Conservation (phyloP, 257 asterid genomes). For the Jaltomata sinuosa region DNA sequence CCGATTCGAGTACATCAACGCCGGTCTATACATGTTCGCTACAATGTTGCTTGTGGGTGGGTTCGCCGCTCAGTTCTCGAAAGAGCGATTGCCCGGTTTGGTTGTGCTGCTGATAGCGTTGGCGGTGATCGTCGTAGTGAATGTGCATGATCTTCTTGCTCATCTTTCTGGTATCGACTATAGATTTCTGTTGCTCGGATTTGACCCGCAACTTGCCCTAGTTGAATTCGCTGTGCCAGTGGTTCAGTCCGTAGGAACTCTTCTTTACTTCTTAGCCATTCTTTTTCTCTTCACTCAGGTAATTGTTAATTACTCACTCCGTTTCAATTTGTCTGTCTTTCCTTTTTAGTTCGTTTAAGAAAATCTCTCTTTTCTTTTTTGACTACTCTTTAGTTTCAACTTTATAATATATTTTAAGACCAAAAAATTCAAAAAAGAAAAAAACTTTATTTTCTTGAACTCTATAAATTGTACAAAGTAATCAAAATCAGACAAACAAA, state of each 20-base stretch:
- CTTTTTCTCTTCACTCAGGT: conserved; percentile 76
- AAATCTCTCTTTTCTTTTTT: too few species aligned
- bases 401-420: too few species aligned
- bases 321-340: too few species aligned
- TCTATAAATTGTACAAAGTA: too few species aligned
- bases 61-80: conserved; percentile 52
- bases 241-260: conserved; percentile 34
- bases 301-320: background rate
- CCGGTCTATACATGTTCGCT: conserved; percentile 68
- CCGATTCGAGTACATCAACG: conserved; percentile 77
- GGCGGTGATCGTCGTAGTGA: conserved; percentile 28
- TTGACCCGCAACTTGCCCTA: conserved; percentile 56
- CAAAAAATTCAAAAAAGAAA: too few species aligned
- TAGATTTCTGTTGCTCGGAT: conserved; percentile 37
- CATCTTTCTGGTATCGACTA: conserved; percentile 74
- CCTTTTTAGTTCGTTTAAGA: too few species aligned
- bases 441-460: too few species aligned
- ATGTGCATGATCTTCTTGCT: conserved; percentile 71
- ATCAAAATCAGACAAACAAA: too few species aligned
- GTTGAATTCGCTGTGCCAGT: conserved; percentile 77
- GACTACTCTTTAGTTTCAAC: too few species aligned
- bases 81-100: conserved; percentile 65
- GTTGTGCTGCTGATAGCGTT: conserved; percentile 47
- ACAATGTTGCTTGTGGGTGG: conserved; percentile 59
- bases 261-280: conserved; percentile 32